phyloP scores from a whole-genome alignment of 2,329 filamentous ascomycete genomes.

The Myriosclerotinia duriaeana region DNA sequence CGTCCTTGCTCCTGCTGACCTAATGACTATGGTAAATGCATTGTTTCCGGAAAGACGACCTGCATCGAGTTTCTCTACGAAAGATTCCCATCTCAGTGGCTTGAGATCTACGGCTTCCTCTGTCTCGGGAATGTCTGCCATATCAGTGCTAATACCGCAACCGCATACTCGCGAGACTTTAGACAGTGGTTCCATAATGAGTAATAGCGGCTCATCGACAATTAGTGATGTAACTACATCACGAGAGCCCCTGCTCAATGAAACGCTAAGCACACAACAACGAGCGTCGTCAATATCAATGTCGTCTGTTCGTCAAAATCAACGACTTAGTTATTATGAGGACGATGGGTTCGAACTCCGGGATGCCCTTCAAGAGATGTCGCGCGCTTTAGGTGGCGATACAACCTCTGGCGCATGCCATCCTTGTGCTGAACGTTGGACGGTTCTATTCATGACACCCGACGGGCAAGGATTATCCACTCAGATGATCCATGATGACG shows the following conservation, averaged over 20 bases:
- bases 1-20: conserved; percentile 75
- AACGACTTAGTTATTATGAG: conserved; percentile 54
- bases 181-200: conserved; percentile 69
- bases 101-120: conserved; percentile 67
- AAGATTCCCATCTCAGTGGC: conserved; percentile 56
- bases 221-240: conserved; percentile 69
- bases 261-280: conserved; percentile 50
- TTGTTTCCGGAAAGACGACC: conserved; percentile 76
- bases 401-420: conserved; percentile 67
- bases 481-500: conserved; percentile 69
- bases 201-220: conserved; percentile 70
- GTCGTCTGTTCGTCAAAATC: conserved; percentile 47
- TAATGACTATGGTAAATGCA: conserved; percentile 77
- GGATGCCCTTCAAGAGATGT: conserved; percentile 69
- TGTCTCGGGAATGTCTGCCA: conserved; percentile 65
- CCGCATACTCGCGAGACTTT: conserved; percentile 52
- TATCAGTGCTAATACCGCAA: conserved; percentile 67
- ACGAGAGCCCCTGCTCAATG: conserved; percentile 61
- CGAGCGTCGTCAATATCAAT: conserved; percentile 54
- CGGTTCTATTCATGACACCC: conserved; percentile 73
- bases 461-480: conserved; percentile 69
- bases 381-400: conserved; percentile 62
- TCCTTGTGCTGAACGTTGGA: conserved; percentile 80
- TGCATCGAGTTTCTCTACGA: conserved; percentile 52
- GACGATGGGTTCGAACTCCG: conserved; percentile 66